Base-by-base conservation (phyloP, 495 filamentous ascomycete species). In the Trichoderma orchidacearum region DNA sequence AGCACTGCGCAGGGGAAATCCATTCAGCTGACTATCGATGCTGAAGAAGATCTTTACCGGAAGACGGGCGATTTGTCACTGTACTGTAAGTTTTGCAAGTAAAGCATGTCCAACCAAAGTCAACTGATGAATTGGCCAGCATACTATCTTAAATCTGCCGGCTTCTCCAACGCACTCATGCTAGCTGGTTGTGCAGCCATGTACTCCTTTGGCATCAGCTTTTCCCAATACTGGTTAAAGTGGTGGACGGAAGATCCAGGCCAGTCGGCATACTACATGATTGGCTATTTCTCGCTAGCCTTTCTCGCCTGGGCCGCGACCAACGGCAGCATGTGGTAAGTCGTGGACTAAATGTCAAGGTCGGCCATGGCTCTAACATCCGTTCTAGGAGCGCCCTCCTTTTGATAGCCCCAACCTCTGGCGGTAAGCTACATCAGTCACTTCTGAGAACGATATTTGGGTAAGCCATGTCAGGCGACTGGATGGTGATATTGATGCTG, bases 121-220 rank as follows among this genome's bases (percentile, higher is more conserved):
- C 7, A 17, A 23, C 41, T 48, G 18, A 48, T 34, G 5, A 7
- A 3, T 1, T 54, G 3, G 25, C 4, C 55, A 75, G 73, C 68
- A 0, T 86, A 84, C 61, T 87, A 86, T 55, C 64, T 82, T 23
- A 63, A 66, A 8, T 73, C 72, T 6, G 73, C 80, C 25, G 82
- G 82, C 0, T 66, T 73, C 3, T 53, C 60, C 0, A 78, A 80
- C 6, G 21, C 78, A 3, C 30, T 72, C 1, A 69, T 81, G 48
- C 59, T 82, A 21, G 8, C 67, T 2, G 9, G 63, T 5, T 69
- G 57, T 35, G 64, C 59, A 6, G 61, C 60, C 2, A 56, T 45
- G 0, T 70, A 63, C 48, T 62, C 70, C 3, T 70, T 75, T 58
- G 72, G 68, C 55, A 56, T 67, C 1, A 70, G 62, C 8, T 58